Conservation (phyloP, 2,329 filamentous ascomycete species). For the Simplicillium aogashimaense region DNA sequence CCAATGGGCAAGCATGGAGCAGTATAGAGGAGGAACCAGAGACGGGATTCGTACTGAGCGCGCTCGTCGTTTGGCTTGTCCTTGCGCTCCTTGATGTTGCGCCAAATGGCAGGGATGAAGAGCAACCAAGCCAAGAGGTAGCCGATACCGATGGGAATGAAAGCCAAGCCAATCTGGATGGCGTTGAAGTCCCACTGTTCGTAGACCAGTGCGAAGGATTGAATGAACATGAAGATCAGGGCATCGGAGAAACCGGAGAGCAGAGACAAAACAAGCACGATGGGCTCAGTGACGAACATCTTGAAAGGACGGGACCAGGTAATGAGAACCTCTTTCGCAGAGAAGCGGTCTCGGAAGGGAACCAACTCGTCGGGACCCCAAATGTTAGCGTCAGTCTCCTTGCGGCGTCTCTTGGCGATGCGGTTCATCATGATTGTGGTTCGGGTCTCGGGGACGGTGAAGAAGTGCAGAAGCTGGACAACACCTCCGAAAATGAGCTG, state of each 20-base stretch:
- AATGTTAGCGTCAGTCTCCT: conserved; percentile 48
- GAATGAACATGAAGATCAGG: conserved; percentile 69
- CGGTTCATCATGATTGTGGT: conserved; percentile 68
- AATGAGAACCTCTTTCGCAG: conserved; percentile 41
- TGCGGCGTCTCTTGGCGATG: conserved; percentile 65
- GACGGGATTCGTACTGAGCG: conserved; percentile 59
- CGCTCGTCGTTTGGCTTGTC: conserved; percentile 42
- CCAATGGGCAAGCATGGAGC: conserved; percentile 55
- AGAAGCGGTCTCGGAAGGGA: conserved; percentile 48
- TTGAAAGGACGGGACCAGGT: conserved; percentile 58
- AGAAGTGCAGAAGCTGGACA: conserved; percentile 56
- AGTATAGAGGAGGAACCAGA: conserved; percentile 55
- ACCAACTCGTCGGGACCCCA: conserved; percentile 66
- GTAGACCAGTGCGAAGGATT: conserved; percentile 61
- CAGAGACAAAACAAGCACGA: conserved; percentile 59
- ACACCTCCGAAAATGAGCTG: conserved; percentile 68
- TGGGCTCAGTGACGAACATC: conserved; percentile 67
- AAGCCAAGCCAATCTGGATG: conserved; percentile 46
- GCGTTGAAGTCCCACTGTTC: conserved; percentile 54
- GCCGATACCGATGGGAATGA: conserved; percentile 57
- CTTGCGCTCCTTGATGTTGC: conserved; percentile 39
- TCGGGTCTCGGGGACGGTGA: conserved; percentile 69
- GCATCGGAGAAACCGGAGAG: conserved; percentile 65
- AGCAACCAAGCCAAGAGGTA: conserved; percentile 53
- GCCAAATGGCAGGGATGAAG: conserved; percentile 47